Evolutionary conservation across 2,329 filamentous ascomycete species (phyloP).

Genomic region (Penicillium sp.): DNA sequence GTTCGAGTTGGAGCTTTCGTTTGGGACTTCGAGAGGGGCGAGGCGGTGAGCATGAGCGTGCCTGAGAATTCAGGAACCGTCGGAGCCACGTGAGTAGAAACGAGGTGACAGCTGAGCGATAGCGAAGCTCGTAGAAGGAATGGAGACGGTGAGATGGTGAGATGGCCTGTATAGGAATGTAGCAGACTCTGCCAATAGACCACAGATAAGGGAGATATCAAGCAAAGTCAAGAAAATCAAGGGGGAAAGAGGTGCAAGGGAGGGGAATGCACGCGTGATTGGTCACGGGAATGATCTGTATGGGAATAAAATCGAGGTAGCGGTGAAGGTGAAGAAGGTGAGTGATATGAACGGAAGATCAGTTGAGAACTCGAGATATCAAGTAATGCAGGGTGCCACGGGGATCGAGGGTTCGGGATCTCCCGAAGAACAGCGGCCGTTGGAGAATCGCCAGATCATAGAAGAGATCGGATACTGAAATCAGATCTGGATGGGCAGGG

Average conservation of each 20-base stretch:
- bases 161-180: neutral
- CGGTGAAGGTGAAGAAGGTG: neutral
- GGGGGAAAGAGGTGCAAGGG: constrained; percentile 4
- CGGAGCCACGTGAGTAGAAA: neutral
- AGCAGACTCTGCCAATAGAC: neutral
- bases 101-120: neutral
- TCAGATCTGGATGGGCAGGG: constrained; percentile 6
- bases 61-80: constrained; percentile 5
- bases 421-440: constrained; percentile 1
- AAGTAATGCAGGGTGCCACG: neutral
- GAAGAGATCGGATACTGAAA: constrained; percentile 4
- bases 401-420: constrained; percentile 7
- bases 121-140: neutral
- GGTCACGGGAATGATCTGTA: constrained; percentile 13
- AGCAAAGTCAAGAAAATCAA: neutral
- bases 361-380: neutral
- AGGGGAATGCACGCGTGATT: constrained; percentile 19
- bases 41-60: constrained; percentile 23
- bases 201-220: neutral
- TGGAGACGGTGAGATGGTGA: neutral
- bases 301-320: neutral
- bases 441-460: neutral
- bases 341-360: neutral
- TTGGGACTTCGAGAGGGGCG: constrained; percentile 28
- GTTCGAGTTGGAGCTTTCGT: constrained; percentile 25